Evolutionary conservation across 306 rosid species (phyloP), one percentile per base, ranked within the genome.

Genomic region (Herpetospermum pedunculosum): DNA sequence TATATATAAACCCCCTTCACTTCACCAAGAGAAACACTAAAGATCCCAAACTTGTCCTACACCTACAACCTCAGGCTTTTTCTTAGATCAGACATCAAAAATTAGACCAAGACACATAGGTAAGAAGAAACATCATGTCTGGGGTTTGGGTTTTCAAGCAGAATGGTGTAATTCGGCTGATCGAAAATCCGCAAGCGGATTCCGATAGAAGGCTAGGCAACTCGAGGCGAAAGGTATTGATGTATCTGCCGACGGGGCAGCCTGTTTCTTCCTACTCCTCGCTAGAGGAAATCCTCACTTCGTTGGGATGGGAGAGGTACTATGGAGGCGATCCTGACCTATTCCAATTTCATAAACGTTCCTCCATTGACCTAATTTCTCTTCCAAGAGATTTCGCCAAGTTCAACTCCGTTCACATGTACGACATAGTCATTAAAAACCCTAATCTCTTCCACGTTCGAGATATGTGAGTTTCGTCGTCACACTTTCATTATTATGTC

Each of bases 251-350:
- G 0, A 87, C 82, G 0, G 96, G 96, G 0, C 80, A 95, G 54
- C 85, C 73, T 1, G 96, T 95, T 2, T 70, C 84, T 4, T 91
- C 97, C 1, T 95, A 95, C 77, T 29, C 80, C 0, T 79, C 65
- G 46, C 88, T 95, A 0, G 96, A 95, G 84, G 80, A 84, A 40
- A 83, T 95, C 13, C 65, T 95, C 64, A 77, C 80, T 0, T 88
- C 83, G 1, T 74, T 95, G 28, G 99, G 99, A 8, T 95, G 99
- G 99, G 97, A 95, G 79, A 91, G 99, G 88, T 95, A 95, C 72
- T 87, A 91, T 43, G 92, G 83, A 0, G 96, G 97, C 1, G 99
- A 88, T 77, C 87, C 95, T 1, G 96, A 91, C 15, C 77, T 89
- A 8, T 83, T 81, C 79, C 99, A 95, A 62, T 95, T 91, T 84